Evolutionary conservation across 768 basidiomycete species (phyloP).

Genomic region (Panellus pusillus): DNA sequence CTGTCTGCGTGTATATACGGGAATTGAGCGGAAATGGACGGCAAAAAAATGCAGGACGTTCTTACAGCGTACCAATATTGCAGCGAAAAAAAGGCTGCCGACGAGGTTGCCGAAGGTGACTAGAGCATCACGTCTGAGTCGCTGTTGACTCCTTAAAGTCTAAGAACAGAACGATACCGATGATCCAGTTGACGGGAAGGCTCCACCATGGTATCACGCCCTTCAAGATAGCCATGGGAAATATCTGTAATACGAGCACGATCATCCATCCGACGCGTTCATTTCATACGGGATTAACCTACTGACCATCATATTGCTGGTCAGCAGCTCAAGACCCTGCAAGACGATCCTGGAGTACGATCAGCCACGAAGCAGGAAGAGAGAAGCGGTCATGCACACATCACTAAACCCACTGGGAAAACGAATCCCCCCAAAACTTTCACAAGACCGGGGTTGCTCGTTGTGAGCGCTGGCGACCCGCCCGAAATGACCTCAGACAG

Average conservation of each 20-base stretch:
- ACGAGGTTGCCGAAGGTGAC: constrained; percentile 69
- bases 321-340: constrained; percentile 68
- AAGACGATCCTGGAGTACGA: constrained; percentile 58
- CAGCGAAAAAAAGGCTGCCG: constrained; percentile 71
- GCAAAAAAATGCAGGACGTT: neutral
- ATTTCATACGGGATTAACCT: neutral
- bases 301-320: constrained; percentile 74
- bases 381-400: constrained; percentile 42
- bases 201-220: constrained; percentile 70
- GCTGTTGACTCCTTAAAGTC: too few relatives aligned
- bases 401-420: constrained; percentile 76
- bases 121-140: constrained; percentile 25
- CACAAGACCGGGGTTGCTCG: constrained; percentile 64
- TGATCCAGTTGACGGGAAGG: constrained; percentile 64
- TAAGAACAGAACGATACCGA: constrained; percentile 44
- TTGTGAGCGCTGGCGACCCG: constrained; percentile 51
- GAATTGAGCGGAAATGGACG: neutral
- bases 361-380: neutral
- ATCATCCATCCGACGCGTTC: neutral
- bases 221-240: constrained; percentile 68
- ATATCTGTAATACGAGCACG: constrained; percentile 39
- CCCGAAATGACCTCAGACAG: constrained; percentile 60
- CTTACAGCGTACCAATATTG: constrained; percentile 65
- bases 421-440: constrained; percentile 67
- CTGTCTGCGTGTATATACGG: constrained; percentile 40